Evolutionary conservation across 768 basidiomycete species (phyloP).

Genomic region (Boletus subparvulus): DNA sequence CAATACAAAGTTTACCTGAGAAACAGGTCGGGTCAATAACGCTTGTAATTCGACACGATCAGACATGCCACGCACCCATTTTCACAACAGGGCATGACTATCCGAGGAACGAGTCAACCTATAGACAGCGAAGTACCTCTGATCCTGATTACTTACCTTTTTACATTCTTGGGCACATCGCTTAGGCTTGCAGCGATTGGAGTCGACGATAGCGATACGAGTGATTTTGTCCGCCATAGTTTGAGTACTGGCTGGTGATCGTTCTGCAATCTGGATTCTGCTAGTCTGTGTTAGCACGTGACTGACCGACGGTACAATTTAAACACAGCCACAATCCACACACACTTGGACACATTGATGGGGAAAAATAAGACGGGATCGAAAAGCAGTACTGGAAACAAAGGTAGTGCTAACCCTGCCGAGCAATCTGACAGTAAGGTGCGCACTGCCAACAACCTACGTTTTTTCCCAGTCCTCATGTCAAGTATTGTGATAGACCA

Average conservation of each 20-base stretch:
- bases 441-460: background rate
- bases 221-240: conserved; percentile 93
- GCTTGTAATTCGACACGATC: background rate
- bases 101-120: conserved; percentile 8
- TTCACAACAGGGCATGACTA: conserved; percentile 95
- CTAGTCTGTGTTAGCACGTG: conserved; percentile 14
- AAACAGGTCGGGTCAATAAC: background rate
- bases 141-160: conserved; percentile 54
- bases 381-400: conserved; percentile 18
- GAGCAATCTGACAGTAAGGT: conserved; percentile 29
- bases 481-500: conserved; percentile 37
- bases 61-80: conserved; percentile 65
- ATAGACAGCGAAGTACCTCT: conserved; percentile 1
- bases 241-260: conserved; percentile 4
- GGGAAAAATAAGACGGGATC: conserved; percentile 31
- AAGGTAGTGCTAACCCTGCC: conserved; percentile 10
- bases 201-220: conserved; percentile 92
- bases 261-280: background rate
- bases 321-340: conserved; percentile 6
- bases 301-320: background rate
- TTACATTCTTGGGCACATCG: conserved; percentile 97
- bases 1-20: conserved; percentile 94
- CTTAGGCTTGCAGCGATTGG: conserved; percentile 95
- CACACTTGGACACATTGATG: conserved; percentile 10
- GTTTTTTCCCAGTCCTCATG: background rate